Evolutionary conservation across 2,329 filamentous ascomycete species (phyloP).

Genomic region (Ophiostoma fasciatum): DNA sequence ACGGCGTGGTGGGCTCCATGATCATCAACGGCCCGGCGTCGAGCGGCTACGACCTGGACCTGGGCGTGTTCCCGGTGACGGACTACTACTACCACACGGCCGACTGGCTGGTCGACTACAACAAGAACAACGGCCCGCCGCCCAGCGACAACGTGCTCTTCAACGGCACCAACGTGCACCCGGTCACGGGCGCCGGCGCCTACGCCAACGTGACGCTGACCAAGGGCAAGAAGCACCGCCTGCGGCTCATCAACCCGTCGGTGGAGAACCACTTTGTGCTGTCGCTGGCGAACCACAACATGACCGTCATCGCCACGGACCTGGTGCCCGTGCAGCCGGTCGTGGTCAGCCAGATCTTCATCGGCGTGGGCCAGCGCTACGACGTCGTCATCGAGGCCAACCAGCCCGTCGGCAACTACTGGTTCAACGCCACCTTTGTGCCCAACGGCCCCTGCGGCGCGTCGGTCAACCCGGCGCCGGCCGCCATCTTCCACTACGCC

Average conservation of each 20-base stretch:
- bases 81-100: conserved; percentile 38
- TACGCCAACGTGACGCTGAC: conserved; percentile 22
- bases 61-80: conserved; percentile 33
- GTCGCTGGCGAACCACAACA: conserved; percentile 31
- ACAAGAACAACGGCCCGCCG: conserved; percentile 16
- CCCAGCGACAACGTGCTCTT: conserved; percentile 27
- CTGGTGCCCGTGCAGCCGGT: conserved; percentile 36
- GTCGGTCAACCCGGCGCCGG: conserved; percentile 16
- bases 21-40: conserved; percentile 28
- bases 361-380: conserved; percentile 31
- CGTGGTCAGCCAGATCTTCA: conserved; percentile 30
- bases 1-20: conserved; percentile 35
- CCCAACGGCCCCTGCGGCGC: conserved; percentile 11
- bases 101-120: conserved; percentile 21
- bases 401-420: conserved; percentile 17
- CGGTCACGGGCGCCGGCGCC: conserved; percentile 16
- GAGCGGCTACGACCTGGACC: conserved; percentile 32
- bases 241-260: conserved; percentile 36
- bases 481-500: conserved; percentile 25
- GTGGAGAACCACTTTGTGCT: conserved; percentile 34
- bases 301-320: conserved; percentile 37
- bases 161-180: conserved; percentile 27
- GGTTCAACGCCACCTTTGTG: conserved; percentile 16
- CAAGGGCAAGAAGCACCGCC: conserved; percentile 31
- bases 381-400: conserved; percentile 31